phyloP scores from a whole-genome alignment of 139 green algal species.

The Micromonas pusilla region DNA sequence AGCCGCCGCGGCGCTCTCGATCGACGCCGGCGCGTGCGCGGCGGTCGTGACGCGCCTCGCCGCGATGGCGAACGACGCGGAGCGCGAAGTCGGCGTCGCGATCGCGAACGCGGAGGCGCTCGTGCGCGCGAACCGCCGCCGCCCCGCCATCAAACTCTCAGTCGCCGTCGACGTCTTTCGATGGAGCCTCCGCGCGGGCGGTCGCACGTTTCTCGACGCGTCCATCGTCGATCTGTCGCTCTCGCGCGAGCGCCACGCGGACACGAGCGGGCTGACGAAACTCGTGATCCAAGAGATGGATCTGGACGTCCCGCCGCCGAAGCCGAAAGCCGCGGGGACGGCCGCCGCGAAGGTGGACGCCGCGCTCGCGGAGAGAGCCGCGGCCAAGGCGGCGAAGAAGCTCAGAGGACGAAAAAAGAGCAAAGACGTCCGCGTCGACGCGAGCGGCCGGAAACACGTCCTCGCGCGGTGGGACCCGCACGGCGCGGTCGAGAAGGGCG shows the following conservation, averaged over 20 bases:
- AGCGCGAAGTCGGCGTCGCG: not conserved
- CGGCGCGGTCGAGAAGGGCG: not conserved
- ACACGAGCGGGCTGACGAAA: not conserved
- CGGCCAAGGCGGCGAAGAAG: too few species aligned
- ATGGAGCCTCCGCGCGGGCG: not conserved
- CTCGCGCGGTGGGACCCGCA: not conserved
- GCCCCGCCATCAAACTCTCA: not conserved
- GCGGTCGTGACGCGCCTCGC: not conserved
- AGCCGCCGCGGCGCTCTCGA: not conserved
- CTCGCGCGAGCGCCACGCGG: slow-evolving; percentile 5
- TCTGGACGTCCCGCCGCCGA: not conserved
- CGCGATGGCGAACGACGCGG: not conserved
- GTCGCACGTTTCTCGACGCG: not conserved
- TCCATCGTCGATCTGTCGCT: not conserved
- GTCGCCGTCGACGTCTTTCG: not conserved
- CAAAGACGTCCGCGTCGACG: too few species aligned
- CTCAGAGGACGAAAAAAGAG: too few species aligned
- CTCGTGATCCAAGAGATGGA: not conserved
- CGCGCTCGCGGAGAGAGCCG: too few species aligned
- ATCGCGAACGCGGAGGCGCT: not conserved
- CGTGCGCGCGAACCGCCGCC: not conserved
- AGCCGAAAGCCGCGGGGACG: not conserved
- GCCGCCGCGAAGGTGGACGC: not conserved
- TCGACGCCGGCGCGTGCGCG: not conserved
- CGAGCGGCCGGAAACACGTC: not conserved